phyloP scores from a whole-genome alignment of 2,329 filamentous ascomycete genomes.

The Monilinia aucupariae region DNA sequence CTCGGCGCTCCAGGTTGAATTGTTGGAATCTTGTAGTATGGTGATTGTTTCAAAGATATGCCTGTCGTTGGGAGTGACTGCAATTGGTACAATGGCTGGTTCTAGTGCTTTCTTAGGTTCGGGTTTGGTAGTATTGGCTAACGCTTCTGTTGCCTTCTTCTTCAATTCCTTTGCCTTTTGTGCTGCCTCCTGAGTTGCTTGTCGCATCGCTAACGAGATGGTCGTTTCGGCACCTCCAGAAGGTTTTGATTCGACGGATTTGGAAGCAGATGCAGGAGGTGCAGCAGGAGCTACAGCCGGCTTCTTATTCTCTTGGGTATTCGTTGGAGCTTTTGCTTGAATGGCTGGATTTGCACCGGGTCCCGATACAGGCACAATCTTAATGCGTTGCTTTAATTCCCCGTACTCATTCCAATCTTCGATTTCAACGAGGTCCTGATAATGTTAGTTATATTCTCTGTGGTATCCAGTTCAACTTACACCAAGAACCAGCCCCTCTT shows the following conservation, averaged over 20 bases:
- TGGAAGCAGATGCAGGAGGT: constrained; percentile 22
- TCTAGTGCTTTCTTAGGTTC: constrained; percentile 20
- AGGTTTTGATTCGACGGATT: constrained; percentile 19
- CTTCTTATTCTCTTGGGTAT: constrained; percentile 34
- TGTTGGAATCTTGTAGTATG: constrained; percentile 30
- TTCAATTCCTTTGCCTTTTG: constrained; percentile 57
- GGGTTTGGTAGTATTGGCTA: constrained; percentile 25
- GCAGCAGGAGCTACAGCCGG: constrained; percentile 28
- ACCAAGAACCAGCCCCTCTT: constrained; percentile 77
- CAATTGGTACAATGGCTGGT: constrained; percentile 18
- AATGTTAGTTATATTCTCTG: constrained; percentile 20
- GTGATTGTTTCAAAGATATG: constrained; percentile 18
- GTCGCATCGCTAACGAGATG: constrained; percentile 44
- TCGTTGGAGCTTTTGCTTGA: constrained; percentile 30
- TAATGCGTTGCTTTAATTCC: constrained; percentile 77
- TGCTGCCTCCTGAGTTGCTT: constrained; percentile 60
- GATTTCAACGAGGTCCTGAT: constrained; percentile 82
- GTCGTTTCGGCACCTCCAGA: constrained; percentile 26
- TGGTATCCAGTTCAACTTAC: constrained; percentile 50
- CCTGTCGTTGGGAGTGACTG: constrained; percentile 16
- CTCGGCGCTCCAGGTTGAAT: constrained; percentile 31
- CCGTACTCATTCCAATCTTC: constrained; percentile 99
- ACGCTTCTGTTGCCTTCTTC: constrained; percentile 34
- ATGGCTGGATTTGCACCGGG: constrained; percentile 22
- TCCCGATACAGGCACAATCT: constrained; percentile 15